Evolutionary conservation across 1,284 basidiomycete species (phyloP).

Genomic region (Tilletiaria anomala): DNA sequence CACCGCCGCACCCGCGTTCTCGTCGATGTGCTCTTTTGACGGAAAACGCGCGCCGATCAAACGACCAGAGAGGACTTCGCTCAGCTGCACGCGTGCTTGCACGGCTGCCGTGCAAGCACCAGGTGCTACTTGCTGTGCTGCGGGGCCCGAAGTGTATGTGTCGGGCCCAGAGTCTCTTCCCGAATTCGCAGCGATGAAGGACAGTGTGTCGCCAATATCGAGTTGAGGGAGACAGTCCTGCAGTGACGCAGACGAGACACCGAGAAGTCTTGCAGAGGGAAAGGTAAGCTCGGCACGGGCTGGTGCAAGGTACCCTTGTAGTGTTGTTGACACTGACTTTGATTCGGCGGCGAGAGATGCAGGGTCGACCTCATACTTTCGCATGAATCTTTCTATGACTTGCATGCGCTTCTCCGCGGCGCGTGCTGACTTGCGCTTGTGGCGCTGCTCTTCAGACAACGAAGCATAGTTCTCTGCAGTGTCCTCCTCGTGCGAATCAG

Average conservation of each 20-base stretch:
- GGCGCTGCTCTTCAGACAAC: conserved; percentile 12
- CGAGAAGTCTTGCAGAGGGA: conserved; percentile 46
- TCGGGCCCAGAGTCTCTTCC: conserved; percentile 32
- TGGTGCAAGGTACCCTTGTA: no score
- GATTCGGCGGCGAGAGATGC: background rate
- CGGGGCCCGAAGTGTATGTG: conserved; percentile 29
- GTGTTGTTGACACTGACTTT: no score
- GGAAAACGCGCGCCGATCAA: conserved; percentile 11
- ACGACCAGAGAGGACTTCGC: conserved; percentile 17
- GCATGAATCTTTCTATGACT: no score
- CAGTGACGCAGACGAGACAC: conserved; percentile 52
- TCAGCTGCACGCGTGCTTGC: conserved; percentile 14
- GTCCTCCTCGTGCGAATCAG: no score
- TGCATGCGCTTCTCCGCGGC: no score
- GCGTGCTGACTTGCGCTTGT: conserved; percentile 5
- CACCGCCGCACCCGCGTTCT: conserved; percentile 1
- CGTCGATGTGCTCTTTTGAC: conserved; percentile 7
- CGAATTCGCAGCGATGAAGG: conserved; percentile 46
- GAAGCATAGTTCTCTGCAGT: no score
- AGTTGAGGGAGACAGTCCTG: no score
- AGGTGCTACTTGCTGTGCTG: no score
- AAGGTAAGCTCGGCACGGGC: conserved; percentile 8
- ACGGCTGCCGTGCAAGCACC: no score
- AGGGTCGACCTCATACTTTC: no score
- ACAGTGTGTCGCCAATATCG: conserved; percentile 68